Evolutionary conservation across 345 rosid species (phyloP).

Genomic region (Salix exigua): DNA sequence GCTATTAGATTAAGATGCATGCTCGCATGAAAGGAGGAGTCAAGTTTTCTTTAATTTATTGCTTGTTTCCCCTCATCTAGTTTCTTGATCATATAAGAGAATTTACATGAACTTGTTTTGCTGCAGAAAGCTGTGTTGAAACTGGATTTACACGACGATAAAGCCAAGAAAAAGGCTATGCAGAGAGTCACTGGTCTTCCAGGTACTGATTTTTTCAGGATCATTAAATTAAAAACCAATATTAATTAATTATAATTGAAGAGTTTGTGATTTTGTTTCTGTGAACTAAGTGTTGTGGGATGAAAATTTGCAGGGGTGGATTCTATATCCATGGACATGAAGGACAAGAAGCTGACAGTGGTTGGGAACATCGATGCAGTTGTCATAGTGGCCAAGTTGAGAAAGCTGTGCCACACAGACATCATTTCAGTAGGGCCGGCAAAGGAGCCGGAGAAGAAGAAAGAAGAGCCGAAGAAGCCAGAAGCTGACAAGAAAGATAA

Average conservation of each 20-base stretch:
- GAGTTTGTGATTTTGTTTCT: too few relatives aligned
- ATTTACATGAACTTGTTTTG: too few relatives aligned
- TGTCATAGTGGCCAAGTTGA: constrained; percentile 35
- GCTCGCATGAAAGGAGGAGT: neutral
- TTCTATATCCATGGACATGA: constrained; percentile 47
- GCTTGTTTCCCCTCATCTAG: neutral
- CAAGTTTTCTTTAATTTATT: neutral
- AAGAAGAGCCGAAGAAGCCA: constrained; percentile 38
- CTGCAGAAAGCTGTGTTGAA: too few relatives aligned
- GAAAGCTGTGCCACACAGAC: constrained; percentile 44
- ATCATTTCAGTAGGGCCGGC: constrained; percentile 56
- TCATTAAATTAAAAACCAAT: too few relatives aligned
- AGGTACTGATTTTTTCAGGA: constrained; percentile 12
- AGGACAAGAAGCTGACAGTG: constrained; percentile 57
- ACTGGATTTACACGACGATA: too few relatives aligned
- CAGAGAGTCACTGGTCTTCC: constrained; percentile 23
- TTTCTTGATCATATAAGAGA: too few relatives aligned
- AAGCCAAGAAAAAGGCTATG: constrained; percentile 34
- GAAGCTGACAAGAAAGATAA: constrained; percentile 20
- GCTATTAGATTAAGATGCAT: neutral
- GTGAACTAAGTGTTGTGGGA: neutral
- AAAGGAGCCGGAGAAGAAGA: constrained; percentile 57
- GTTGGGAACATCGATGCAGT: constrained; percentile 52
- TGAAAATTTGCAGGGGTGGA: constrained; percentile 38
- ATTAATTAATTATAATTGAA: too few relatives aligned